These are phyloP conservation scores for Dictyostelium purpureum DNA, from an alignment of 78 protist species.

Conservation along the genomic window DNA sequence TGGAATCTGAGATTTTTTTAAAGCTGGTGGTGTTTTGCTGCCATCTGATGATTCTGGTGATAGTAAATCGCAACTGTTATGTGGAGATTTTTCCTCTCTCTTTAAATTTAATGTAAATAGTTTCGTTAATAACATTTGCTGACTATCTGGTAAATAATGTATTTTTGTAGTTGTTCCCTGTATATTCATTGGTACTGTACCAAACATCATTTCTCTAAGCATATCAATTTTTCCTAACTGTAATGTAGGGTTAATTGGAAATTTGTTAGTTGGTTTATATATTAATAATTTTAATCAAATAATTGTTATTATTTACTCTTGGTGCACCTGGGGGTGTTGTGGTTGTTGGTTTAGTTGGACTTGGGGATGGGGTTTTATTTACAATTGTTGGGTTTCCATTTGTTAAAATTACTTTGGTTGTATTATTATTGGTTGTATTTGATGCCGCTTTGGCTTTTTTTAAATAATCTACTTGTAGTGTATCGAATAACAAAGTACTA, in stretches of 20 bases:
- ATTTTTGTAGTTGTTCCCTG: constrained; percentile 72
- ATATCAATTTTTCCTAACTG: constrained; percentile 52
- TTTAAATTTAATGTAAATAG: constrained; percentile 46
- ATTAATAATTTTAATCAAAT: neutral
- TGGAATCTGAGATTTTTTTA: neutral
- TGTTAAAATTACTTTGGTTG: neutral
- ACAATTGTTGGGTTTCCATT: neutral
- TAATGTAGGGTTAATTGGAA: no score
- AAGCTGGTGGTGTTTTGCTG: neutral
- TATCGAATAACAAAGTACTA: constrained; percentile 48
- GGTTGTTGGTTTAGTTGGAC: neutral
- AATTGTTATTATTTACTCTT: neutral
- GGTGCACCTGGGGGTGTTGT: neutral
- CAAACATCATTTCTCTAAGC: constrained; percentile 77
- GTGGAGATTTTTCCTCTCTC: constrained; percentile 27
- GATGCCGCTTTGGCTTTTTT: neutral
- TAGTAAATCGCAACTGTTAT: neutral
- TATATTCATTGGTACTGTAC: constrained; percentile 70
- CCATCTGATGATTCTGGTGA: neutral
- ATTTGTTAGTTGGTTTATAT: no score
- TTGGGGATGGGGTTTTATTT: neutral
- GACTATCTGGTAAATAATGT: constrained; percentile 66
- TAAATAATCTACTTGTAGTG: constrained; percentile 32
- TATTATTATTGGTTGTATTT: neutral
- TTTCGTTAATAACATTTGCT: constrained; percentile 44